phyloP scores from a whole-genome alignment of 305 asterid species.

The Solanum chacoense region DNA sequence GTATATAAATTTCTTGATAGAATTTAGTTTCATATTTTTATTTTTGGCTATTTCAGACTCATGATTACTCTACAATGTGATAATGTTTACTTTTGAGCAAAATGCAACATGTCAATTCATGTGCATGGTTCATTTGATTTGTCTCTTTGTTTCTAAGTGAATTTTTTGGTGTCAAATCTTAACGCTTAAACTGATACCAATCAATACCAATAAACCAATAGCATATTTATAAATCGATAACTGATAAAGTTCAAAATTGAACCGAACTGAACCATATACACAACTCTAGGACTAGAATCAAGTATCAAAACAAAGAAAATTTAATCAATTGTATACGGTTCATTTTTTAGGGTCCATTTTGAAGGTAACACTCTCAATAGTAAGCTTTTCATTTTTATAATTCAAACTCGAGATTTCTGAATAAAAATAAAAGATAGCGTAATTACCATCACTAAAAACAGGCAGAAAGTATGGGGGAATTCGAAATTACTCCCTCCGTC shows the following conservation, averaged over 20 bases:
- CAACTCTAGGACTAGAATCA: neutral
- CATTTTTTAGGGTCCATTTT: too few species aligned
- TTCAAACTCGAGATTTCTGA: too few species aligned
- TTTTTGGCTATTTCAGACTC: too few species aligned
- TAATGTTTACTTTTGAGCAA: neutral
- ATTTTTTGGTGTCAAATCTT: neutral
- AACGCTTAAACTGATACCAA: neutral
- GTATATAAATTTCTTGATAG: too few species aligned
- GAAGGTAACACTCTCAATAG: rapidly evolving
- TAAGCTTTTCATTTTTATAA: too few species aligned
- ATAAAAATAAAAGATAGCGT: too few species aligned
- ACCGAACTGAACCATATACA: neutral
- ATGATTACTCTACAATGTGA: neutral
- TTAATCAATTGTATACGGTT: neutral
- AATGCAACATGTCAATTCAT: neutral
- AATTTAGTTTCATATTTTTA: too few species aligned
- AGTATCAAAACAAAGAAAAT: neutral
- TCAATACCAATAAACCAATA: too few species aligned
- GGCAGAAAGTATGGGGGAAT: neutral
- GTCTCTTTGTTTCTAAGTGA: neutral
- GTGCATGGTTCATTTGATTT: too few species aligned
- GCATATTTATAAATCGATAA: too few species aligned
- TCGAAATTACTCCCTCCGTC: neutral
- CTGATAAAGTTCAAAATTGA: too few species aligned
- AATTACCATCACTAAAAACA: neutral